Conservation (phyloP, 495 filamentous ascomycete species). For the Pseudomonodictys pantanalensis region DNA sequence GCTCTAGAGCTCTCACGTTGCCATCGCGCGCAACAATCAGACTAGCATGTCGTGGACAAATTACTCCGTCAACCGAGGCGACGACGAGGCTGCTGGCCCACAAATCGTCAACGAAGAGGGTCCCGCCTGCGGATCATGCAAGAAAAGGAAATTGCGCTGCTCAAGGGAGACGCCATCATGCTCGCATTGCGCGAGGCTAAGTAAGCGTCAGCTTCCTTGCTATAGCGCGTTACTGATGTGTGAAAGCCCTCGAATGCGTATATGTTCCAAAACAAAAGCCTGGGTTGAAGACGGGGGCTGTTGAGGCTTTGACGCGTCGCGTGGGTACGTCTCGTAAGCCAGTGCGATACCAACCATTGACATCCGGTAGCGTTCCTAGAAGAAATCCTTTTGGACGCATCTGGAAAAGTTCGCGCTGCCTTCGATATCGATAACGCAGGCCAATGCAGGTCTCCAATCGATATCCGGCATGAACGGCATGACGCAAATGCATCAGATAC, state of each 20-base stretch:
- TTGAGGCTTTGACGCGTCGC: conserved; percentile 5
- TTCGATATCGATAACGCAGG: conserved; percentile 1
- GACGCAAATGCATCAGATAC: too few species aligned
- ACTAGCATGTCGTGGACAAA: too few species aligned
- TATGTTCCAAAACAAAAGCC: conserved; percentile 15
- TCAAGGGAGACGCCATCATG: too few species aligned
- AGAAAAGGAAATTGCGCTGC: conserved; percentile 8
- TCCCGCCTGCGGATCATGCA: conserved; percentile 6
- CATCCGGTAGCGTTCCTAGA: neutral
- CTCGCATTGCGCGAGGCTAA: too few species aligned
- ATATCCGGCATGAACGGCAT: too few species aligned
- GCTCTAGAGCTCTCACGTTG: too few species aligned
- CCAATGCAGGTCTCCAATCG: too few species aligned
- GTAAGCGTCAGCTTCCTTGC: neutral
- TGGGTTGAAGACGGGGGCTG: conserved; percentile 6
- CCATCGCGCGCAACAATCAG: too few species aligned
- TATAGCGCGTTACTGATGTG: neutral
- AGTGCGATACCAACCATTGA: neutral
- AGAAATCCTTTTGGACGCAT: neutral
- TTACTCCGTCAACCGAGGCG: conserved; percentile 3
- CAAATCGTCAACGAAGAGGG: neutral
- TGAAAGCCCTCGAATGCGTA: neutral
- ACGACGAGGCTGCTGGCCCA: conserved; percentile 1
- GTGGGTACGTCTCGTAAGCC: neutral
- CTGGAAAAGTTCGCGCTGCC: neutral